Evolutionary conservation across 768 basidiomycete species (phyloP), one percentile per base, ranked within the genome.

Genomic region (Trametes maxima): DNA sequence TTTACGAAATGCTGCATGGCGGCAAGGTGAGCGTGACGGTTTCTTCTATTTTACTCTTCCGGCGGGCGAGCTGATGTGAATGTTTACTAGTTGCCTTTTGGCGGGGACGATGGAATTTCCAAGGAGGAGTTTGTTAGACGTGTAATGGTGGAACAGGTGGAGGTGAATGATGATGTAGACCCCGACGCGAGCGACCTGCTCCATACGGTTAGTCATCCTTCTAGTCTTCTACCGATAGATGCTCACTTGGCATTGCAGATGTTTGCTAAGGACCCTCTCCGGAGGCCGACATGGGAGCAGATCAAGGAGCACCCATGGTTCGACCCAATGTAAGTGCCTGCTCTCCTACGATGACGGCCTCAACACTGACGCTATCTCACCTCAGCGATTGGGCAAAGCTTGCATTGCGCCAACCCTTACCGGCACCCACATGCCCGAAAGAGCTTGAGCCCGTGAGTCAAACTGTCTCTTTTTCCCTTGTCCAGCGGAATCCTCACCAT

Each of bases 1-100:
- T 70, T 24, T 65, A 57, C 45, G 62, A 67, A 52, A 59, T 71
- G 46, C 37, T 70, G 19, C 51, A 57, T 33, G 28, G 28, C 45
- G 67, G 68, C 17, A 58, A 59, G 54, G 67, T 65, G 44, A 59
- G 59, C 36, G 40, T 17, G 8, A 42, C 12, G 25, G n/a, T n/a
- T 43, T 17, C 42, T 39, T 36, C 7, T 33, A 6, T 14, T 17
- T 12, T 11, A 2, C 17, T 4, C 1, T n/a, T n/a, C n/a, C n/a
- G n/a, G n/a, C n/a, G n/a, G n/a, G n/a, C 7, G 17, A 45, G 28
- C 35, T 45, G n/a, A 55, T 12, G 19, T 13, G 22, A 1, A 24
- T 16, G 2, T 24, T 3, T 19, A 55, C 5, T 19, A 55, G 54
- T 44, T 45, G 44, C 54, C 54, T 13, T 55, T 55, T 19, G 54